Conservation (phyloP, 2,329 filamentous ascomycete genomes). For the Sarocladium kiliense region DNA sequence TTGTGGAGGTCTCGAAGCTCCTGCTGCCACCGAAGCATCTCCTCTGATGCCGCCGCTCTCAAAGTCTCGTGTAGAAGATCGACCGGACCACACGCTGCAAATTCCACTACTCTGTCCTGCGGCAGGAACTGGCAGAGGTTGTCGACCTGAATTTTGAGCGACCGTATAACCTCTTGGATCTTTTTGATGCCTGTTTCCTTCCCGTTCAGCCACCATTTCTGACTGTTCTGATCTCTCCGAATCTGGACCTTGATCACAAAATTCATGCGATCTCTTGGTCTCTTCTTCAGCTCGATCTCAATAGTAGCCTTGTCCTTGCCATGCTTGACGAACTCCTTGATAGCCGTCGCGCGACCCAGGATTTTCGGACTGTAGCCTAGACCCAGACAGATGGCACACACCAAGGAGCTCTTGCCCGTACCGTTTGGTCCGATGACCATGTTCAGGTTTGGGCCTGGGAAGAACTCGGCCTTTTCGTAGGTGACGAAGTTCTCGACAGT, state of each 20-base stretch:
- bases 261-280: conserved; percentile 56
- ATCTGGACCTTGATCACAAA: conserved; percentile 72
- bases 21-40: conserved; percentile 77
- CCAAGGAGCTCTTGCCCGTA: conserved; percentile 93
- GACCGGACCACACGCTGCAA: conserved; percentile 75
- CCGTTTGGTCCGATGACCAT: conserved; percentile 99
- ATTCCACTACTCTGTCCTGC: conserved; percentile 92
- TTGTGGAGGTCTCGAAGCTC: conserved; percentile 66
- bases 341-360: conserved; percentile 77
- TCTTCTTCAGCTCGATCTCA: conserved; percentile 81
- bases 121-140: conserved; percentile 97
- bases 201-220: conserved; percentile 73
- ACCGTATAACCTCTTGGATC: conserved; percentile 62
- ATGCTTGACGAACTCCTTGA: conserved; percentile 91
- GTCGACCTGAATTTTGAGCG: conserved; percentile 88
- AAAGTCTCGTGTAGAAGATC: conserved; percentile 82
- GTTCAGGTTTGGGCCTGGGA: conserved; percentile 86
- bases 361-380: conserved; percentile 78
- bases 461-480: conserved; percentile 87
- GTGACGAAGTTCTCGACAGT: conserved; percentile 88
- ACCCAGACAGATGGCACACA: conserved; percentile 93
- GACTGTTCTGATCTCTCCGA: conserved; percentile 74
- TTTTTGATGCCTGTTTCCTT: conserved; percentile 55
- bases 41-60: conserved; percentile 74
- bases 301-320: conserved; percentile 72